Evolutionary conservation across 371 early-diverging fungal genomes (phyloP), one percentile per base, ranked within the genome.

Genomic region (Mortierella sp.): DNA sequence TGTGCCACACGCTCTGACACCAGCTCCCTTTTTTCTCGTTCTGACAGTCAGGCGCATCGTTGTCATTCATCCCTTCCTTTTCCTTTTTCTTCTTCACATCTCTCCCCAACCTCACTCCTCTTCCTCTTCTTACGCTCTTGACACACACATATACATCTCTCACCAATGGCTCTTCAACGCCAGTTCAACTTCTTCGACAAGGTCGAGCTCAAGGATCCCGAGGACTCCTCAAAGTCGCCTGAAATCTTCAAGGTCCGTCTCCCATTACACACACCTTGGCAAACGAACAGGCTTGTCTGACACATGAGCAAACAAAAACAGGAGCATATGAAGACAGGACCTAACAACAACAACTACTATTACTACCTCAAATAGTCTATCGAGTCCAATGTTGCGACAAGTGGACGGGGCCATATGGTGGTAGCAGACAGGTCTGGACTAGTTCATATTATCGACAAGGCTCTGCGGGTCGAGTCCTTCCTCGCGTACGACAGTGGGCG

Each of bases 151-250:
- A 45, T 19, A 16, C 65, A 21, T 28, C 19, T 28, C 82, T 47
- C 52, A 50, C 63, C 65, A 5, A 88, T 90, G 74, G 90, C 91
- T 38, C 91, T 90, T 71, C 92, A 92, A 89, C 92, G 96, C 85
- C 96, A 95, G 83, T 96, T 97, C 89, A 92, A 92, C 80, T 97
- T 97, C 79, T 97, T 96, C 85, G 95, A 95, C 82, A 93, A 91
- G 78, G 93, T 94, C 79, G 89, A 92, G 76, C 90, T 94, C 45
- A 88, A 91, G 71, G 94, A 93, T 77, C 84, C 93, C 45, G 84
- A 84, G 70, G 93, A 94, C 76, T 79, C 89, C 52, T 88, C 89
- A 19, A 92, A 92, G 82, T 83, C 94, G 28, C 95, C 95, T 44
- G 90, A 90, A 71, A 89, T 93, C 74, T 94, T 96, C 80, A 87